Conservation (phyloP, 2,329 filamentous ascomycete genomes). For the Cladosporium sp. region DNA sequence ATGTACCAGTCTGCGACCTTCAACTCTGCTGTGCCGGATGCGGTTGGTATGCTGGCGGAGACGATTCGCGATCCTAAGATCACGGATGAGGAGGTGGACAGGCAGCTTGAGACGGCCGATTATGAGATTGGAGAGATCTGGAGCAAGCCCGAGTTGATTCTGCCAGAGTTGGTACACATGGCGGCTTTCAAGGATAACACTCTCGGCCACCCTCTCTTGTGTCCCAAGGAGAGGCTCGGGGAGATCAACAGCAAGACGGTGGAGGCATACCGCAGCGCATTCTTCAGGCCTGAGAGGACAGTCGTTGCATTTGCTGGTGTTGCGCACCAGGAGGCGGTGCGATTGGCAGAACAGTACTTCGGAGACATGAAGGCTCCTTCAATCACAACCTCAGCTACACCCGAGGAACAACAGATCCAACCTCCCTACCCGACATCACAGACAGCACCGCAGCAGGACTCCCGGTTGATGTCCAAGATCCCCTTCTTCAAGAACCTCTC, state of each 20-base stretch:
- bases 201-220: constrained; percentile 87
- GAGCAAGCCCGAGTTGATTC: constrained; percentile 92
- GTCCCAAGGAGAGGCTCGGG: constrained; percentile 77
- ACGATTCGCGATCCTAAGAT: constrained; percentile 85
- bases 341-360: constrained; percentile 80
- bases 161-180: constrained; percentile 93
- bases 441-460: constrained; percentile 53
- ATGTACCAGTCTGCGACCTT: constrained; percentile 99
- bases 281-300: constrained; percentile 86
- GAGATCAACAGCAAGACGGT: constrained; percentile 74
- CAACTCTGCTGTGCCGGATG: constrained; percentile 83
- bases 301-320: constrained; percentile 95
- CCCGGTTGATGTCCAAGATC: constrained; percentile 75
- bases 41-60: constrained; percentile 83
- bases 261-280: constrained; percentile 74
- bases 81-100: constrained; percentile 79
- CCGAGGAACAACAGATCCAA: constrained; percentile 31
- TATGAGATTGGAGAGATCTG: constrained; percentile 98
- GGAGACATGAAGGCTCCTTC: constrained; percentile 72
- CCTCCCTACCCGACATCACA: constrained; percentile 34
- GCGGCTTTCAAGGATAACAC: constrained; percentile 96
- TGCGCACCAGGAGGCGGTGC: constrained; percentile 75
- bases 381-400: constrained; percentile 26
- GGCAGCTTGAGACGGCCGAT: constrained; percentile 86
- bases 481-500: constrained; percentile 90